Evolutionary conservation across 2,329 filamentous ascomycete genomes (phyloP).

Genomic region (Xylaria sp.): DNA sequence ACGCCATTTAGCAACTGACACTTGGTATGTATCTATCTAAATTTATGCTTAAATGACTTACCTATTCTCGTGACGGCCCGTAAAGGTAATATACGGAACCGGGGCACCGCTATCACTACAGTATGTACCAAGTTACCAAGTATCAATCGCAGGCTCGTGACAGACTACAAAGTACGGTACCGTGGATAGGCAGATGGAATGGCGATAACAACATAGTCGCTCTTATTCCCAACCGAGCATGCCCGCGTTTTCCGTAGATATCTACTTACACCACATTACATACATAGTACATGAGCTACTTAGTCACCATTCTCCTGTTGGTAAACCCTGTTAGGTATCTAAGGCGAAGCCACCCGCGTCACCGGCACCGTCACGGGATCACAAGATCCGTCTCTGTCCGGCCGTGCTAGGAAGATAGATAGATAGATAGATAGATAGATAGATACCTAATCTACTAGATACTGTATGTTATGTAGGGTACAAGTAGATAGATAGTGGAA

Average conservation of each 20-base stretch:
- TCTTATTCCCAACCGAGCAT: slow-evolving; percentile 17
- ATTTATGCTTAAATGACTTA: not conserved
- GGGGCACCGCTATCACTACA: slow-evolving; percentile 4
- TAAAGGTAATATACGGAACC: slow-evolving; percentile 1
- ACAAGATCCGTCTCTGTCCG: slow-evolving; percentile 17
- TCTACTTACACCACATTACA: not conserved
- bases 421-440: not conserved
- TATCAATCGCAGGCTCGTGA: not conserved
- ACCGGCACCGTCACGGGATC: slow-evolving; percentile 1
- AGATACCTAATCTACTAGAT: too few species aligned
- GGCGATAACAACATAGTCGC: not conserved
- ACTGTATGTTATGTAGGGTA: too few species aligned
- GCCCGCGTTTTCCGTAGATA: not conserved
- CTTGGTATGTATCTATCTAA: not conserved
- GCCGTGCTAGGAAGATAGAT: not conserved
- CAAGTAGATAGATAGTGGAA: not conserved
- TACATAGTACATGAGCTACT: not conserved
- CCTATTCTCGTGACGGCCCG: not conserved
- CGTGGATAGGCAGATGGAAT: slow-evolving; percentile 2
- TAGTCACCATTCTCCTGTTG: not conserved
- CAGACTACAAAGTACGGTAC: not conserved
- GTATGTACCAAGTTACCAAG: too few species aligned
- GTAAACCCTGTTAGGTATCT: not conserved
- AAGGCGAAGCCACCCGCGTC: slow-evolving; percentile 14
- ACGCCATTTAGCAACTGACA: not conserved